phyloP scores from a whole-genome alignment of 768 basidiomycete species.

The Mrakia gelida region DNA sequence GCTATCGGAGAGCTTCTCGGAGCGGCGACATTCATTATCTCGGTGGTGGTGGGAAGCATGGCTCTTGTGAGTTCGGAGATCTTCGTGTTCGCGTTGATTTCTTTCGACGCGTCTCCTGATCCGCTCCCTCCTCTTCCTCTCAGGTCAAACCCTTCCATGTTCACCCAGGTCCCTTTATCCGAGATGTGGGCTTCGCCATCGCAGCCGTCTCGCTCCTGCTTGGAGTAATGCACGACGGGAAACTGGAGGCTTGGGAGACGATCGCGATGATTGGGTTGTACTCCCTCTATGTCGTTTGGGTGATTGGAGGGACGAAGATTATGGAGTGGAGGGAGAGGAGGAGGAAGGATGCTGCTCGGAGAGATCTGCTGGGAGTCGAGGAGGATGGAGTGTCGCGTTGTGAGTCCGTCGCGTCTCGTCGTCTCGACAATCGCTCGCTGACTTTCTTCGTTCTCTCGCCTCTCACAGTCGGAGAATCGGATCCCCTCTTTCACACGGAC shows the following conservation, averaged over 20 bases:
- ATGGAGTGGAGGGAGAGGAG: constrained; percentile 53
- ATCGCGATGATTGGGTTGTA: constrained; percentile 68
- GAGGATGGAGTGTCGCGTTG: constrained; percentile 20
- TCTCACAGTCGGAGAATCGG: not conserved
- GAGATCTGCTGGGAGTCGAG: constrained; percentile 40
- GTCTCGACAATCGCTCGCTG: not conserved
- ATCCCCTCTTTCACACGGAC: not conserved
- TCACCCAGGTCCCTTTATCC: constrained; percentile 69
- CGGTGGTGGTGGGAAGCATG: constrained; percentile 96
- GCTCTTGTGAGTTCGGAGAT: constrained; percentile 56
- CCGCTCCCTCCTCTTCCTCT: not conserved
- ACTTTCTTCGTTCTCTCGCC: not conserved
- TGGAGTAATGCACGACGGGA: constrained; percentile 69
- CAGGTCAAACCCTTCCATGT: constrained; percentile 81
- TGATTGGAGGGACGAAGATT: constrained; percentile 63
- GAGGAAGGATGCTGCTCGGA: constrained; percentile 47
- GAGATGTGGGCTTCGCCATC: constrained; percentile 95
- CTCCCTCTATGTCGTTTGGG: constrained; percentile 66
- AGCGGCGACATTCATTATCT: constrained; percentile 91
- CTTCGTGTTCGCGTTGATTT: not conserved
- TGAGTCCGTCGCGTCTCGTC: not conserved
- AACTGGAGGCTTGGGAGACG: constrained; percentile 69
- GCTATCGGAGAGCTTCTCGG: constrained; percentile 94
- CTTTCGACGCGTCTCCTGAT: not conserved
- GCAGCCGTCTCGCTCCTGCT: constrained; percentile 67